Conservation (phyloP, 2,329 filamentous ascomycete genomes). For the Apiospora aurea region DNA sequence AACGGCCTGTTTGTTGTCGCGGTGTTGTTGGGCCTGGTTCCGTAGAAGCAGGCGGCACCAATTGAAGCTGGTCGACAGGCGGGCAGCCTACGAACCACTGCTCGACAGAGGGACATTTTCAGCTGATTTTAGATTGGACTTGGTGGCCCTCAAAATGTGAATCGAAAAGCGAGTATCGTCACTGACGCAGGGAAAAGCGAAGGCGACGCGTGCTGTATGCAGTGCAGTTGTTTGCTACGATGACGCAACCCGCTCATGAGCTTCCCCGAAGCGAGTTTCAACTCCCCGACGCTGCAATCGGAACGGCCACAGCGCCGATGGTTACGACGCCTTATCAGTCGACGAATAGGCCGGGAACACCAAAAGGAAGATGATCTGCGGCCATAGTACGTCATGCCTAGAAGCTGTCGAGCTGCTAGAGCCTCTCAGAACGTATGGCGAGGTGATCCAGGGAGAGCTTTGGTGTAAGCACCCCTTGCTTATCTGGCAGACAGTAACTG, state of each 20-base stretch:
- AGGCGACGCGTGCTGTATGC: not conserved
- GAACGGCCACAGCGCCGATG: too few species aligned
- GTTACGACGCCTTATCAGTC: not conserved
- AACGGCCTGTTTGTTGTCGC: not conserved
- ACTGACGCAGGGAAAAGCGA: not conserved
- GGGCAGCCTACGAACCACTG: not conserved
- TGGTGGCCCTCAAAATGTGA: not conserved
- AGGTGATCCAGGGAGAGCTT: too few species aligned
- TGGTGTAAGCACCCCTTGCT: too few species aligned
- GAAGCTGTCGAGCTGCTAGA: not conserved
- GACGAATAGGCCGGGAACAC: not conserved
- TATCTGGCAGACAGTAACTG: too few species aligned
- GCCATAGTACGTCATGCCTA: not conserved
- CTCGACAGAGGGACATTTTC: not conserved
- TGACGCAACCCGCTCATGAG: not conserved
- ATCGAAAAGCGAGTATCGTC: not conserved
- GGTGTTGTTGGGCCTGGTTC: not conserved
- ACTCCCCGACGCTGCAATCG: not conserved
- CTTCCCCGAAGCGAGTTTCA: not conserved
- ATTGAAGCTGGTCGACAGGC: not conserved
- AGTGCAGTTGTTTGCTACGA: not conserved
- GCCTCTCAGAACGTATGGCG: too few species aligned
- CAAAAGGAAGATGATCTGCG: not conserved
- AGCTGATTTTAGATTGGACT: not conserved
- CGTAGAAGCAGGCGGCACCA: not conserved